Percentiles rank a stretch among this genome's conserved stretches.
Conservation (phyloP, 805 yeast species). For the Ogataea pini region DNA sequence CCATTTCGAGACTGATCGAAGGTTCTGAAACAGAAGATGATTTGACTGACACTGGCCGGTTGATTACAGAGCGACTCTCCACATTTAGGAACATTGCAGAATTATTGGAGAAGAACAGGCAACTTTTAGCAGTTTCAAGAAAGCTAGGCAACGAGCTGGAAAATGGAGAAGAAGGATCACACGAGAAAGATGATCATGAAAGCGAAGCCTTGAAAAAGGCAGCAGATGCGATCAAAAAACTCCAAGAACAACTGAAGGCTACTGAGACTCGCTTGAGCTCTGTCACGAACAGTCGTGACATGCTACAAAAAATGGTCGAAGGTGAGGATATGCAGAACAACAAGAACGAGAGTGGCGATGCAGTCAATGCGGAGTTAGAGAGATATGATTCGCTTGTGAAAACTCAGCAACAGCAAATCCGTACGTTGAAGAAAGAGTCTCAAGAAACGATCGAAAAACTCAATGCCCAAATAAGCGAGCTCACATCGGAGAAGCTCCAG, state of each 20-base stretch:
- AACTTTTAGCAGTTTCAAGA: constrained; percentile 67
- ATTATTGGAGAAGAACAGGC: constrained; percentile 72
- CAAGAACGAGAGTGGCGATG: constrained; percentile 26
- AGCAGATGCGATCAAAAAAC: constrained; percentile 61
- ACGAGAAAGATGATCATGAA: constrained; percentile 46
- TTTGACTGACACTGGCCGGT: constrained; percentile 63
- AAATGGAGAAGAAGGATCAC: constrained; percentile 52
- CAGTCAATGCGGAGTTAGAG: constrained; percentile 10
- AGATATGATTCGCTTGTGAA: constrained; percentile 24
- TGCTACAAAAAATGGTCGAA: constrained; percentile 43
- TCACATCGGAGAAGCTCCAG: constrained; percentile 46
- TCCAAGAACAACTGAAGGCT: constrained; percentile 58
- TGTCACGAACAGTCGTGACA: constrained; percentile 67
- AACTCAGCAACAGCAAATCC: constrained; percentile 39
- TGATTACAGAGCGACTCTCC: constrained; percentile 74
- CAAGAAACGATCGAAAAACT: constrained; percentile 48
- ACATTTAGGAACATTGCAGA: constrained; percentile 67
- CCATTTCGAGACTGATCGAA: constrained; percentile 56
- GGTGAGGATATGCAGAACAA: background rate
- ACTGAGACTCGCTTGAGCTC: constrained; percentile 54
- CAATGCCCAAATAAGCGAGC: constrained; percentile 43
- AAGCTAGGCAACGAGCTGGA: constrained; percentile 74
- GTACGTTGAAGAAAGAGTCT: constrained; percentile 42
- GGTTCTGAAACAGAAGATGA: constrained; percentile 24
- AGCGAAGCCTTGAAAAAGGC: constrained; percentile 42